Percentiles rank a stretch among this genome's conserved stretches.
phyloP scores from a whole-genome alignment of 352 stramenopile species.

The Phytophthora cryptogea region DNA sequence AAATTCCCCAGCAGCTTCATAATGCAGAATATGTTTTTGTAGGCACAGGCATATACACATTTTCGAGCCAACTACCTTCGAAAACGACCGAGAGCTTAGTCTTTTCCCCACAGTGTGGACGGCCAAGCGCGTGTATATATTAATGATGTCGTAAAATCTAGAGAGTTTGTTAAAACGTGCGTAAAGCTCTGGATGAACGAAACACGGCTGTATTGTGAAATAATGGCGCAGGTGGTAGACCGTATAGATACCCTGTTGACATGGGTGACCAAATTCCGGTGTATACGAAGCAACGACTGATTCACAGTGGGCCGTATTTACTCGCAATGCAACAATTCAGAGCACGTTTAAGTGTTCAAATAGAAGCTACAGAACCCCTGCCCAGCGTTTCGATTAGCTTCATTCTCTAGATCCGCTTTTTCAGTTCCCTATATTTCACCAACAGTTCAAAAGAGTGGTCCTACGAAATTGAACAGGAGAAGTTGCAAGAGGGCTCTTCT shows the following conservation, averaged over 20 bases:
- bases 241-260: not conserved
- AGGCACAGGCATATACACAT: not conserved
- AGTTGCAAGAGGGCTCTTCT: not conserved
- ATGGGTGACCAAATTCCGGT: not conserved
- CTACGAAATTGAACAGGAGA: conserved; percentile 4
- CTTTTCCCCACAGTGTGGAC: not conserved
- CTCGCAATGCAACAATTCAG: conserved; percentile 9
- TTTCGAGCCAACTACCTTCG: no score
- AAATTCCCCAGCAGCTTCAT: not conserved
- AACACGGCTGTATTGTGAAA: no score
- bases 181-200: not conserved
- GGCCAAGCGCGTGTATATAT: not conserved
- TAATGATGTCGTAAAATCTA: not conserved
- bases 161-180: not conserved
- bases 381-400: not conserved
- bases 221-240: no score
- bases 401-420: conserved; percentile 8
- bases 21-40: conserved; percentile 2
- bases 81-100: not conserved
- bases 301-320: conserved; percentile 11
- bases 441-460: not conserved
- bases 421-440: conserved; percentile 3
- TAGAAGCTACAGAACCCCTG: conserved; percentile 2
- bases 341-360: not conserved
- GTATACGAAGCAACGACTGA: not conserved